phyloP scores from a whole-genome alignment of 148 eudicot species.

The Diospyros lotus region DNA sequence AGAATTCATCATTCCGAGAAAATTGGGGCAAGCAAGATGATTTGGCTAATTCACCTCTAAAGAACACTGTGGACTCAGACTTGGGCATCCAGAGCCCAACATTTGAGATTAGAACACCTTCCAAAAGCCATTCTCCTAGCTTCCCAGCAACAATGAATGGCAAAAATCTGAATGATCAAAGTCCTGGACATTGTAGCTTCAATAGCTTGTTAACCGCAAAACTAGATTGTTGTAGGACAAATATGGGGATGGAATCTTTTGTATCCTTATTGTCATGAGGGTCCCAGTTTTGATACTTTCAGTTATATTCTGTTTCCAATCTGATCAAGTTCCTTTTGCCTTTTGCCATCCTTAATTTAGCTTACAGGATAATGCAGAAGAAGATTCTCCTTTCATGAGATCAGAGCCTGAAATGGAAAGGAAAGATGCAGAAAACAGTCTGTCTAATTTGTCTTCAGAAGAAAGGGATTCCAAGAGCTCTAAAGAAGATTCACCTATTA shows the following conservation, averaged over 20 bases:
- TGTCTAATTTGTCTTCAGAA: conserved; percentile 25
- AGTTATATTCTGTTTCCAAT: conserved; percentile 1
- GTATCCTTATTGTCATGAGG: conserved; percentile 30
- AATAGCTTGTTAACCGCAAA: conserved; percentile 28
- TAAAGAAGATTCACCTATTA: conserved; percentile 25
- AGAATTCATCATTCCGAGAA: conserved; percentile 21
- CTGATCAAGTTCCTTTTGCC: not conserved
- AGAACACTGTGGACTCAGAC: conserved; percentile 22
- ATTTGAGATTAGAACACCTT: conserved; percentile 32
- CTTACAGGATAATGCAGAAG: conserved; percentile 41
- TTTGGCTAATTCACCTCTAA: conserved; percentile 28
- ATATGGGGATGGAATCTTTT: conserved; percentile 28
- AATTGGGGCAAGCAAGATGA: conserved; percentile 25
- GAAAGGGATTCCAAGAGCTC: conserved; percentile 30
- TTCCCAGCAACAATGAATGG: conserved; percentile 27
- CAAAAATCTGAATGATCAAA: conserved; percentile 25
- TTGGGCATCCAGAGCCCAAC: conserved; percentile 32
- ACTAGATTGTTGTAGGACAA: conserved; percentile 26
- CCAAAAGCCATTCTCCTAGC: conserved; percentile 25
- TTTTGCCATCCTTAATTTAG: conserved; percentile 32
- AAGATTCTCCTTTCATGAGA: conserved; percentile 23
- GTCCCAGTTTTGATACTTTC: conserved; percentile 9
- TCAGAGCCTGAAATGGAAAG: conserved; percentile 20
- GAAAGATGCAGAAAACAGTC: conserved; percentile 16
- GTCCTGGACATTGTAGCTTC: conserved; percentile 27